Evolutionary conservation across 495 filamentous ascomycete species (phyloP), one percentile per base, ranked within the genome.

Genomic region (Neurospora terricola): DNA sequence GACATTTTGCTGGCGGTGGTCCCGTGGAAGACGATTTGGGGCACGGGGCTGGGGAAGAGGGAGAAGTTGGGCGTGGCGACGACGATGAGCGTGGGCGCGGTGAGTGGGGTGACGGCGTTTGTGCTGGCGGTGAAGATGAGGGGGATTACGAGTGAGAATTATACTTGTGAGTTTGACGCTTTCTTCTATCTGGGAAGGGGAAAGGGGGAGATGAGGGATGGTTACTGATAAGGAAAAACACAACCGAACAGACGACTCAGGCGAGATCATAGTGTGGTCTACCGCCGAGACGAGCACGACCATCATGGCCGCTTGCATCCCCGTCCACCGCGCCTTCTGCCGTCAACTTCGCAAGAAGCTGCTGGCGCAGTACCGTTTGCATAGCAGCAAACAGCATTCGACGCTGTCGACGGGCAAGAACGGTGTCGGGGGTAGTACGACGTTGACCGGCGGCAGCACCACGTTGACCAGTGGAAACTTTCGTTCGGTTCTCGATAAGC

Each of bases 221-320:
- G n/a, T n/a, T n/a, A n/a, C n/a, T n/a, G n/a, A n/a, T n/a, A n/a
- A n/a, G n/a, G n/a, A n/a, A n/a, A n/a, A 70, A 5, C 7, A 8
- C 0, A 5, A 5, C 40, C 77, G 78, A 79, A 5, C 40, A 78
- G 78, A 79, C 69, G 73, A 80, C 70, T 70, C 75, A 34, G 39
- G 71, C 40, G 59, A 74, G 10, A 72, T 82, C n/a, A 71, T 81
- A 5, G 72, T 75, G 23, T 78, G 76, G 77, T 77, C 74, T 16
- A 68, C 73, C 8, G 78, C 78, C 23, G 80, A 82, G 72, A 75
- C 78, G 21, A 62, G 69, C 14, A 77, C 73, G 6, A 80, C 77
- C 36, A 81, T 81, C 70, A 80, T 81, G 74, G 80, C 80, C 10
- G 75, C 78, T 10, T 81, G 77, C 38, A 81, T 82, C 21, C 81